phyloP scores from a whole-genome alignment of 2,329 filamentous ascomycete species.

The Plectosphaerella cucumerina region DNA sequence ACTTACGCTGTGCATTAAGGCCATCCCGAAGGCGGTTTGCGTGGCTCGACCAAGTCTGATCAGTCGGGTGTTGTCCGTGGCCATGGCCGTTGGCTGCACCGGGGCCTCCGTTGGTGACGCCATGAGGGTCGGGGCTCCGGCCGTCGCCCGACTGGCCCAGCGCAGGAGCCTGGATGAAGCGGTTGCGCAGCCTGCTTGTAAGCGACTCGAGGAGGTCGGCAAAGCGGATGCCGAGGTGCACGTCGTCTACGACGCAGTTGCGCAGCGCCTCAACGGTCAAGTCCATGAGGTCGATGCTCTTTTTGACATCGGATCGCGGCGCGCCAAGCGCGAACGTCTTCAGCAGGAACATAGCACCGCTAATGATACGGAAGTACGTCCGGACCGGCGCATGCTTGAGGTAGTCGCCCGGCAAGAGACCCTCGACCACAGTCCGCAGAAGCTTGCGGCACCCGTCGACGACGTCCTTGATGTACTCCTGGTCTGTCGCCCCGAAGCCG shows the following conservation, averaged over 20 bases:
- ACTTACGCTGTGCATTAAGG: constrained; percentile 32
- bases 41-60: constrained; percentile 22
- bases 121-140: constrained; percentile 31
- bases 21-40: constrained; percentile 35
- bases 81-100: background rate
- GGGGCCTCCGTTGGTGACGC: constrained; percentile 15
- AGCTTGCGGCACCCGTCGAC: constrained; percentile 74
- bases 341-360: constrained; percentile 77
- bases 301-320: constrained; percentile 71
- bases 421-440: constrained; percentile 72
- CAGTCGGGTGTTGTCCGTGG: background rate
- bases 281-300: constrained; percentile 72
- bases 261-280: constrained; percentile 69
- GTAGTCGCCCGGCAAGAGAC: constrained; percentile 68
- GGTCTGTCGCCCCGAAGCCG: constrained; percentile 61
- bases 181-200: constrained; percentile 67
- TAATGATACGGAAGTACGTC: constrained; percentile 84
- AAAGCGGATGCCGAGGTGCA: constrained; percentile 80
- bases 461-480: constrained; percentile 71
- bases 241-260: constrained; percentile 78
- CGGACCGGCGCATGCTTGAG: constrained; percentile 79
- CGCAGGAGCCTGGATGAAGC: constrained; percentile 65
- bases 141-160: constrained; percentile 36
- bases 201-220: constrained; percentile 78
- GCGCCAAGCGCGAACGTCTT: constrained; percentile 82